Percentiles rank a stretch among this genome's conserved stretches.
These are phyloP conservation scores for Leptomonas seymouri DNA, from an alignment of 208 protist genomes.

Conservation along the genomic window DNA sequence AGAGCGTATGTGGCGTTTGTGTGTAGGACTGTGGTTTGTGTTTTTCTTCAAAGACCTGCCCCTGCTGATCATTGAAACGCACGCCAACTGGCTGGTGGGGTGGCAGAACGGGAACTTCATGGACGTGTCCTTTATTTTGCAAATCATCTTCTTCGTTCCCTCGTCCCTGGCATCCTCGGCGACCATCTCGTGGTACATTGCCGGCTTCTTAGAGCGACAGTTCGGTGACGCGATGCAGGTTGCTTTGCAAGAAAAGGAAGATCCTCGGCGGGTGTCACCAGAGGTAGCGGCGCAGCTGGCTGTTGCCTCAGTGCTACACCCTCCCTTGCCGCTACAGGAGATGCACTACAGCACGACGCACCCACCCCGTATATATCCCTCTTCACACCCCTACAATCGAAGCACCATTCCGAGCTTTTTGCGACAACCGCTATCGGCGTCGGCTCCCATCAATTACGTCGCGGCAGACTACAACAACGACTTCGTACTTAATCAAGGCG, in stretches of 20 bases:
- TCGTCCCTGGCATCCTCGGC: constrained; percentile 44
- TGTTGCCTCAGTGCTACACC: constrained; percentile 11
- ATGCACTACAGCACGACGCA: constrained; percentile 15
- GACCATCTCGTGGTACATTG: constrained; percentile 47
- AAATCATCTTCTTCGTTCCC: constrained; percentile 49
- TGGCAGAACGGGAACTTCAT: constrained; percentile 36
- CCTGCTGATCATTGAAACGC: constrained; percentile 49
- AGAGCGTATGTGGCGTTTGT: constrained; percentile 37
- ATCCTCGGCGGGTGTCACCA: neutral
- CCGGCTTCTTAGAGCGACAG: constrained; percentile 49
- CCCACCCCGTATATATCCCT: neutral
- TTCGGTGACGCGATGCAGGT: constrained; percentile 28
- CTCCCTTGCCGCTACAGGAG: constrained; percentile 26
- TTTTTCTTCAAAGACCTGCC: constrained; percentile 63
- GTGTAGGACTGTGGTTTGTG: constrained; percentile 44
- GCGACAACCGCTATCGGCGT: neutral
- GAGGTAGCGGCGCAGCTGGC: constrained; percentile 14
- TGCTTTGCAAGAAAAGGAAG: neutral
- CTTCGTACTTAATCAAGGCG: constrained; percentile 3
- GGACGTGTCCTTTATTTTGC: constrained; percentile 54
- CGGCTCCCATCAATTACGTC: neutral
- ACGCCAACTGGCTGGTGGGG: constrained; percentile 38
- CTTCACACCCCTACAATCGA: neutral
- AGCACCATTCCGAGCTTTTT: neutral
- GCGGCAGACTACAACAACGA: constrained; percentile 12